Evolutionary conservation across 495 filamentous ascomycete species (phyloP), one percentile per base, ranked within the genome.

Genomic region (Neurospora hispaniola): DNA sequence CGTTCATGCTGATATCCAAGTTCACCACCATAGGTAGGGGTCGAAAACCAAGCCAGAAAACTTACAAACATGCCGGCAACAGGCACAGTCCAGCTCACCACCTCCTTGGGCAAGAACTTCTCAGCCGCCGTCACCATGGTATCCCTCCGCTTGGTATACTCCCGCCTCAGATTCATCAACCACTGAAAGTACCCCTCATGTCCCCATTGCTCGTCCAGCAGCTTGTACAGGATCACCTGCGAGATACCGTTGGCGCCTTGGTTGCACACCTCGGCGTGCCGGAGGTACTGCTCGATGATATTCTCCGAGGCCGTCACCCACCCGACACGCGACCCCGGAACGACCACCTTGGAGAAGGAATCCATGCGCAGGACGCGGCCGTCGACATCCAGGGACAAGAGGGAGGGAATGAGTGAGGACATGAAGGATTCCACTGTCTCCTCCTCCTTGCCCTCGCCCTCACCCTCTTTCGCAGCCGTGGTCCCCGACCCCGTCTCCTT

Each of bases 11-110:
- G 44, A 11, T 10, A 48, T 48, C 9, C 9, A 41, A 41, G 40
- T 41, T 41, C 40, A 11, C 3, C 40, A 41, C 40, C 20, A 48
- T 23, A 23, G 46, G n/a, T 23, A 23, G 46, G n/a, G n/a, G n/a
- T 48, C 43, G 18, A 73, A 46, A 69, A 27, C 44, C 72, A 71
- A 35, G 20, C 20, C 43, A 46, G 1, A 9, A 62, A 90, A 90
- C 90, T 86, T 82, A 93, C 91, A 86, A 99, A 99, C 96, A 99
- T 99, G 78, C 96, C 96, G n/a, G 96, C 94, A 43, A 86, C 85
- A 3, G 96, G 94, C 8, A 92, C 84, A 43, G 81, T 86, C 96
- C 96, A 99, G 81, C 88, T 91, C 14, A 92, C 92, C 59, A 99
- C 83, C 68, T 93, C 90, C 35, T 79, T 80, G 1, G 96, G 96